Evolutionary conservation across 768 basidiomycete species (phyloP).

Genomic region (Podaxis carcinomalis): DNA sequence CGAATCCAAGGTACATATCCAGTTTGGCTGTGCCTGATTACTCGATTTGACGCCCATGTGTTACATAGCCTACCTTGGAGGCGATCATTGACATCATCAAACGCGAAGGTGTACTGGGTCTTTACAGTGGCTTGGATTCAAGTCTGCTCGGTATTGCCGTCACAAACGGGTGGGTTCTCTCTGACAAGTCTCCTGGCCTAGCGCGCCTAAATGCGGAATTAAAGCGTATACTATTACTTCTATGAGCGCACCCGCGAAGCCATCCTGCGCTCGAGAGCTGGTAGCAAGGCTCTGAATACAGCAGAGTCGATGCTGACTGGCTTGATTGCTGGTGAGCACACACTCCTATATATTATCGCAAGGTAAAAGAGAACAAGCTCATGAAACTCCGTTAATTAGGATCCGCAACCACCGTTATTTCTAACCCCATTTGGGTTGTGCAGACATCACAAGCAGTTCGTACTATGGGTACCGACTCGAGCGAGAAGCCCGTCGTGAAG

Average conservation of each 20-base stretch:
- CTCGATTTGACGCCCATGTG: not conserved
- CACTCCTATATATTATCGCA: not conserved
- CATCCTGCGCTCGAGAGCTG: constrained; percentile 50
- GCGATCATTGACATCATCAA: constrained; percentile 73
- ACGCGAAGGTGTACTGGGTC: constrained; percentile 76
- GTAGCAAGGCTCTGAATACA: constrained; percentile 71
- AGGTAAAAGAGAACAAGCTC: constrained; percentile 1
- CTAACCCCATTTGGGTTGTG: constrained; percentile 96
- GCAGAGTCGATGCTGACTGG: constrained; percentile 89
- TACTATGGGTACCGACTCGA: constrained; percentile 37
- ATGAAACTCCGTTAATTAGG: constrained; percentile 39
- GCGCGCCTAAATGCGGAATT: constrained; percentile 1
- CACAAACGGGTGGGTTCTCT: constrained; percentile 72
- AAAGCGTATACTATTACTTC: constrained; percentile 90
- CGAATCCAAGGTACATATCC: constrained; percentile 55
- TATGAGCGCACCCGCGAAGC: constrained; percentile 67
- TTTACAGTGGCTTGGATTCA: constrained; percentile 86
- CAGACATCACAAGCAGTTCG: constrained; percentile 85
- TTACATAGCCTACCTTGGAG: constrained; percentile 54
- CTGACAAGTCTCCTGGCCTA: not conserved
- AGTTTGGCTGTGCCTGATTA: not conserved
- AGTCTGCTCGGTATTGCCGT: constrained; percentile 88
- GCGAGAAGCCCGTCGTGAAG: constrained; percentile 29
- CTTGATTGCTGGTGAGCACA: constrained; percentile 68
- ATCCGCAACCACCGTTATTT: constrained; percentile 81